Conservation (phyloP, 73 alveolate species). For the Paramecium sonneborni region DNA sequence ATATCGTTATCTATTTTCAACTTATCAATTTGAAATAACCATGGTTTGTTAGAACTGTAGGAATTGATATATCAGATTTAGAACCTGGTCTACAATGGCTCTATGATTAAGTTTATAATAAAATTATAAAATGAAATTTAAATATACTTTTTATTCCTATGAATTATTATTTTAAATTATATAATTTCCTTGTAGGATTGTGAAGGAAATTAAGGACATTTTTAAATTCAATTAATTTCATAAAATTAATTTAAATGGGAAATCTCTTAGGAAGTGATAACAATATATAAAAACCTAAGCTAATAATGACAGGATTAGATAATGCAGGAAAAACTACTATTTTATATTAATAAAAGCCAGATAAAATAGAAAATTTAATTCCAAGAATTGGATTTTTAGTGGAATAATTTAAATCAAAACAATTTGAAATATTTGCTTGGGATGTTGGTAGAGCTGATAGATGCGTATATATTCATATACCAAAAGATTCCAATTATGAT, state of each 20-base stretch:
- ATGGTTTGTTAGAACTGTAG: neutral
- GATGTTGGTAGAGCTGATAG: slow-evolving; percentile 92
- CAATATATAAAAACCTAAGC: neutral
- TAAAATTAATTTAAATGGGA: neutral
- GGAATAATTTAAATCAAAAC: slow-evolving; percentile 84
- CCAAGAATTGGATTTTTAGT: slow-evolving; percentile 95
- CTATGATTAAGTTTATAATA: neutral
- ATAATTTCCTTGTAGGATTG: neutral
- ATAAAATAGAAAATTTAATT: slow-evolving; percentile 73
- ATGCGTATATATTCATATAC: slow-evolving; percentile 83
- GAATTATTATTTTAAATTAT: too few relatives aligned
- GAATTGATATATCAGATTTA: neutral
- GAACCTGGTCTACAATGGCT: neutral
- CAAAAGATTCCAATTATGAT: slow-evolving; percentile 83
- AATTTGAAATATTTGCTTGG: slow-evolving; percentile 83
- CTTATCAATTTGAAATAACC: neutral
- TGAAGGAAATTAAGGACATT: neutral
- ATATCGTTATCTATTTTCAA: neutral
- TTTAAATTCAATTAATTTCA: too few relatives aligned
- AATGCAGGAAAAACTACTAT: slow-evolving; percentile 80
- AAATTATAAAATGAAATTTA: neutral
- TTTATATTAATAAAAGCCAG: slow-evolving; percentile 75
- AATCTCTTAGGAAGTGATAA: neutral
- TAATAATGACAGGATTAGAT: slow-evolving; percentile 71
- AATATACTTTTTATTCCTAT: too few relatives aligned